phyloP scores from a whole-genome alignment of 331 rosid species.

The Telfairia occidentalis region DNA sequence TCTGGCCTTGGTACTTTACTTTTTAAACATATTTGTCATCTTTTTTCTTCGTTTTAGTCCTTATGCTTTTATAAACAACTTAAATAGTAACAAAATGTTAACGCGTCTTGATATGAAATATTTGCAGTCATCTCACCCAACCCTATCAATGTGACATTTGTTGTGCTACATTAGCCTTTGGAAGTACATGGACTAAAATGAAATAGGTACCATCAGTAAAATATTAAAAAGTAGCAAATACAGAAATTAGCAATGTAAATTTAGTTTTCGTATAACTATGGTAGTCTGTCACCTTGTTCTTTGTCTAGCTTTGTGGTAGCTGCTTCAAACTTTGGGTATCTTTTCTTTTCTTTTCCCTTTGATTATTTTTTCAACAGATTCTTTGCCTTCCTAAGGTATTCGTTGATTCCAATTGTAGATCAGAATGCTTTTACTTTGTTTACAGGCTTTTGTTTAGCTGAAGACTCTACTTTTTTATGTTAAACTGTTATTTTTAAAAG shows the following conservation, averaged over 20 bases:
- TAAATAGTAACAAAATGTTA: neutral
- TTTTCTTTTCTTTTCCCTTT: neutral
- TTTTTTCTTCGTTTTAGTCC: neutral
- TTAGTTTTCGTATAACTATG: neutral
- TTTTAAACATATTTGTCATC: neutral
- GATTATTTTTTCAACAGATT: slow-evolving; percentile 23
- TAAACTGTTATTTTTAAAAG: slow-evolving; percentile 18
- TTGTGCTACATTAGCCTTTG: neutral
- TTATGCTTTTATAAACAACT: neutral
- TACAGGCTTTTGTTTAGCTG: slow-evolving; percentile 42
- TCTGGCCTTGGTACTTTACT: neutral
- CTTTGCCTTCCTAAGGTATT: slow-evolving; percentile 18
- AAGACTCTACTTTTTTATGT: slow-evolving; percentile 37
- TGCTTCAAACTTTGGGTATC: slow-evolving; percentile 22
- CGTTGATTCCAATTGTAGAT: slow-evolving; percentile 16
- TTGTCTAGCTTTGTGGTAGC: slow-evolving; percentile 7
- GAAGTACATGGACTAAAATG: neutral
- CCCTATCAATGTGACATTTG: neutral
- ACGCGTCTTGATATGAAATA: neutral
- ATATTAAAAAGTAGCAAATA: neutral
- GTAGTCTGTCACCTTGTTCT: neutral
- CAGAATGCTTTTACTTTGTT: neutral
- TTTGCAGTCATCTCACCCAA: neutral
- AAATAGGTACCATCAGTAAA: neutral
- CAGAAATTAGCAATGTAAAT: neutral